phyloP scores from a whole-genome alignment of 139 green algal species.

The Closterium sp. region DNA sequence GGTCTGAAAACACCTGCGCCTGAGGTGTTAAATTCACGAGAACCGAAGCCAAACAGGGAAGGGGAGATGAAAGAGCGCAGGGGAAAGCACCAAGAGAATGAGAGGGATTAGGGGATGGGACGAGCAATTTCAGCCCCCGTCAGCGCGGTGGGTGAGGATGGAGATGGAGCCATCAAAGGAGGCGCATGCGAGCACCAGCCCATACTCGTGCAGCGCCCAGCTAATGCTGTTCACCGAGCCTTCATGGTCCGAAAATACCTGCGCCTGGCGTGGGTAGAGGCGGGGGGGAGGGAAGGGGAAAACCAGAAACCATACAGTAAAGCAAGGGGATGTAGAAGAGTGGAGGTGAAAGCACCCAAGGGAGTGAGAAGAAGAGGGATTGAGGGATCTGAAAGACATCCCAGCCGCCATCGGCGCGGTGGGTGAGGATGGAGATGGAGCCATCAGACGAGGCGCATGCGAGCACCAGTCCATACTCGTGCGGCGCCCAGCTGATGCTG shows the following conservation, averaged over 20 bases:
- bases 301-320: no score
- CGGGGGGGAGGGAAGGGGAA: no score
- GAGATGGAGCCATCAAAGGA: constrained; percentile 88
- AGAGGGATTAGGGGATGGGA: constrained; percentile 53
- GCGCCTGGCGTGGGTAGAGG: background rate
- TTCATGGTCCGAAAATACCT: constrained; percentile 23
- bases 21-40: background rate
- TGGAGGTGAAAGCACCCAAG: no score
- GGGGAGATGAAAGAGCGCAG: background rate
- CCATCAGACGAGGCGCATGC: no score
- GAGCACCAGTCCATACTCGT: constrained; percentile 86
- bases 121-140: constrained; percentile 36
- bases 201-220: constrained; percentile 91
- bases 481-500: constrained; percentile 75
- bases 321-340: no score
- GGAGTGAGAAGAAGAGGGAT: no score
- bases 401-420: constrained; percentile 41
- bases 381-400: no score
- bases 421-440: constrained; percentile 67
- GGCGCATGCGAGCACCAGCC: constrained; percentile 79
- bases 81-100: no score
- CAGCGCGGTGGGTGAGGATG: constrained; percentile 58
- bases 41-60: background rate
- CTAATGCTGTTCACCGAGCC: constrained; percentile 88
- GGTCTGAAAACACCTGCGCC: constrained; percentile 8